Evolutionary conservation across 2,329 filamentous ascomycete genomes (phyloP), one percentile per base, ranked within the genome.

Genomic region (Zasmidium citrigriseum): DNA sequence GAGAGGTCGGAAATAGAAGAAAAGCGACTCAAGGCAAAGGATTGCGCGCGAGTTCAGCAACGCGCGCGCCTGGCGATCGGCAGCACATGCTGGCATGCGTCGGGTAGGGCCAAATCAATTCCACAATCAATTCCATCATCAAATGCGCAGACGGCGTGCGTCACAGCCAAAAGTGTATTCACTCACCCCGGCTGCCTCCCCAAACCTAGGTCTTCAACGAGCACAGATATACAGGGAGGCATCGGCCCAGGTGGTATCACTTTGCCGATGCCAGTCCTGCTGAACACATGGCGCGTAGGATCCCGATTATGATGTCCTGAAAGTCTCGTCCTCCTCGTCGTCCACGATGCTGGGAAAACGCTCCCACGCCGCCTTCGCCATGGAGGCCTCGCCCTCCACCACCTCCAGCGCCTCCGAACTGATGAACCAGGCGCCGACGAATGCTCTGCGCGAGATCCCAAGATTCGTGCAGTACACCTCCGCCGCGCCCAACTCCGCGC

Each of bases 401-500:
- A 44, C 25, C 14, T n/a, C 52, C 38, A 16, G 20, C n/a, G 18
- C 14, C 7, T 41, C 34, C 34, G 22, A 22, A 7, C 16, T 29
- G 7, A 55, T 59, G 57, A 48, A 48, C n/a, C 57, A 55, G 22
- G 53, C 53, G 7, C 49, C 52, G 12, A 45, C 57, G 10, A 56
- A 59, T 45, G 57, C 58, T 9, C 52, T 60, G 25, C 54, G 50
- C 50, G 52, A 58, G 44, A 64, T 71, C 45, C 69, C 69, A 3
- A 60, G 62, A n/a, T 65, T 62, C 49, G 64, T 70, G 11, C 58
- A 61, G 16, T 70, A 67, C 60, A 70, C 67, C 20, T 69, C 66
- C 22, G 66, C 68, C 10, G 68, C 66, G 21, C 54, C 59, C 44
- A 57, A 52, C 25, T 41, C 49, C 7, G 49, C 55, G 2, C 52